phyloP scores from a whole-genome alignment of 345 rosid genomes.

The Excoecaria agallocha region DNA sequence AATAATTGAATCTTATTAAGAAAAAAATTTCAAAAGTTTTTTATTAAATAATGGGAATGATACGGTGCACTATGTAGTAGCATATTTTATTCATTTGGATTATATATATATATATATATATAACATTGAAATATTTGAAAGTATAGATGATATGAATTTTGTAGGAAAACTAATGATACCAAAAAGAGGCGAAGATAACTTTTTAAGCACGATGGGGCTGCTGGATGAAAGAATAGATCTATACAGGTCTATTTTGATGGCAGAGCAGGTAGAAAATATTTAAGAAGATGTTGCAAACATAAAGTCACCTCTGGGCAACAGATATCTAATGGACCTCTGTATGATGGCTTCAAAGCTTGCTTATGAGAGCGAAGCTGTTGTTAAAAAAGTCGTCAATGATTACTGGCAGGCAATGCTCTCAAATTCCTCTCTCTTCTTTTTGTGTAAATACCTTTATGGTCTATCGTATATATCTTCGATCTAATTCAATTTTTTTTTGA shows the following conservation, averaged over 20 bases:
- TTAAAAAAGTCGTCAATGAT: conserved; percentile 47
- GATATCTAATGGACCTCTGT: conserved; percentile 64
- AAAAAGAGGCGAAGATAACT: conserved; percentile 50
- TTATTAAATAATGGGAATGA: no score
- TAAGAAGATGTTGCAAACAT: conserved; percentile 15
- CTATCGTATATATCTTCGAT: background rate
- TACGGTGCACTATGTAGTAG: no score
- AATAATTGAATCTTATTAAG: no score
- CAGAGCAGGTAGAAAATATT: conserved; percentile 30
- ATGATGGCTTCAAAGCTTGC: conserved; percentile 75
- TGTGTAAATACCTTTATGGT: no score
- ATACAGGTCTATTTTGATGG: conserved; percentile 25
- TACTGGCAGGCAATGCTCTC: conserved; percentile 66
- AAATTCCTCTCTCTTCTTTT: background rate
- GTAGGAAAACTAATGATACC: conserved; percentile 64
- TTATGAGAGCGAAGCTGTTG: conserved; percentile 73
- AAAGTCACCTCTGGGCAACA: conserved; percentile 36
- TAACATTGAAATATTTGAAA: no score
- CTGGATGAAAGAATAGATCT: conserved; percentile 64
- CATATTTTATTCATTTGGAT: no score
- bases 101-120: no score
- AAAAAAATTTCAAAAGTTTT: no score
- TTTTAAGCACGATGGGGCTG: conserved; percentile 57
- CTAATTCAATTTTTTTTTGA: background rate
- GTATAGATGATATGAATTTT: background rate